Evolutionary conservation across 1,284 basidiomycete species (phyloP).

Genomic region (Golubevia sp.): DNA sequence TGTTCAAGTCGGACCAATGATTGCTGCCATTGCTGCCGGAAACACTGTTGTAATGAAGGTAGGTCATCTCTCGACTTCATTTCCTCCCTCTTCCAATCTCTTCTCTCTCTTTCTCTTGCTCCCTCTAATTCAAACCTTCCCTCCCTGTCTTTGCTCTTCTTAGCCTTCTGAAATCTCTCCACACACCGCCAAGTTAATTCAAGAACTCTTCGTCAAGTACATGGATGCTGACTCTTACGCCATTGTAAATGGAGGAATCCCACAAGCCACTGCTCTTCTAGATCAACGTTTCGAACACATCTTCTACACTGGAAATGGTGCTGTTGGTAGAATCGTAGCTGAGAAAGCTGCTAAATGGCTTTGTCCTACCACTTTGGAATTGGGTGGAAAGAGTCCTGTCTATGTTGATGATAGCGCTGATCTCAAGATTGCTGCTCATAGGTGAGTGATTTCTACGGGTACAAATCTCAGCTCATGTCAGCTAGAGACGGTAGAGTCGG

Average conservation of each 20-base stretch:
- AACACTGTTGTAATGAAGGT: slow-evolving; percentile 58
- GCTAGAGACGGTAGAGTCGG: too few relatives aligned
- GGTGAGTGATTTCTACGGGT: too few relatives aligned
- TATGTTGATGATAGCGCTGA: slow-evolving; percentile 62
- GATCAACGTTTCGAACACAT: slow-evolving; percentile 63
- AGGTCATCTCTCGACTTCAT: too few relatives aligned
- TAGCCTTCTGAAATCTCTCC: slow-evolving; percentile 60
- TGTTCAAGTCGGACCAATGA: slow-evolving; percentile 59
- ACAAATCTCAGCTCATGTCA: too few relatives aligned
- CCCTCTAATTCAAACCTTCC: too few relatives aligned
- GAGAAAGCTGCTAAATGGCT: slow-evolving; percentile 61
- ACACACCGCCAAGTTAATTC: slow-evolving; percentile 54
- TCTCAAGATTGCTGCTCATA: slow-evolving; percentile 54
- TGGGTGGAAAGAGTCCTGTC: slow-evolving; percentile 64
- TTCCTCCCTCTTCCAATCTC: too few relatives aligned
- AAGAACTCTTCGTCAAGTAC: slow-evolving; percentile 59
- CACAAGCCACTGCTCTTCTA: slow-evolving; percentile 57
- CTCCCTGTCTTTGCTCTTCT: too few relatives aligned
- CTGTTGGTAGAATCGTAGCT: slow-evolving; percentile 62
- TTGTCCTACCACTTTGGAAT: slow-evolving; percentile 59
- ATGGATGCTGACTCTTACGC: slow-evolving; percentile 59
- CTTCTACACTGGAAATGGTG: slow-evolving; percentile 62
- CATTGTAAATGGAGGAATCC: slow-evolving; percentile 61
- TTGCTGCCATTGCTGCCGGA: slow-evolving; percentile 63
- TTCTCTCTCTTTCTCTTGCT: too few relatives aligned